These are phyloP conservation scores for Acanthamoeba castellanii DNA, from an alignment of 208 protist species.

Conservation along the genomic window DNA sequence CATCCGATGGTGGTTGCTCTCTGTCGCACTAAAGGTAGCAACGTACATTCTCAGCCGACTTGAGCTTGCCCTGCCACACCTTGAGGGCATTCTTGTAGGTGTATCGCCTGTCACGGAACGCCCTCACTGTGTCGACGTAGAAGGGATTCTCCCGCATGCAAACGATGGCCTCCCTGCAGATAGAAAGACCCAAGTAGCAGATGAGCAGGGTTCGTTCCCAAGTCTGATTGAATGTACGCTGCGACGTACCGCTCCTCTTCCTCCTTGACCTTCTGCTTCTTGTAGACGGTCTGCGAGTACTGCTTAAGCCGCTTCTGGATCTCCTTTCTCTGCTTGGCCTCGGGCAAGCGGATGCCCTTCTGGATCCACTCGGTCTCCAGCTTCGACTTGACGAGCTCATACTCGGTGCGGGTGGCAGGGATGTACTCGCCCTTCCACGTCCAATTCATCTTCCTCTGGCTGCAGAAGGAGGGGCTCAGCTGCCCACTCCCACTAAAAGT, in stretches of 20 bases:
- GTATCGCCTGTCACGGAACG: slow-evolving; percentile 99
- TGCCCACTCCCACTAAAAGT: background rate
- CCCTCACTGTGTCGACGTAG: slow-evolving; percentile 99
- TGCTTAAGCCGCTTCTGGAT: slow-evolving; percentile 96
- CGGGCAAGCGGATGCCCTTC: slow-evolving; percentile 39
- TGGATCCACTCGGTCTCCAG: slow-evolving; percentile 96
- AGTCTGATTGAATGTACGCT: background rate
- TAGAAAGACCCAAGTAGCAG: background rate
- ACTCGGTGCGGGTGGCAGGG: slow-evolving; percentile 96
- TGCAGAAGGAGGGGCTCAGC: slow-evolving; percentile 82
- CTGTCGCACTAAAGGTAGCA: background rate
- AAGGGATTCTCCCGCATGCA: slow-evolving; percentile 99
- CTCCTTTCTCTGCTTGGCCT: slow-evolving; percentile 92
- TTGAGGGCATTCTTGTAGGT: slow-evolving; percentile 98
- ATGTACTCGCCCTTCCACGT: slow-evolving; percentile 98
- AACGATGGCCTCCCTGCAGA: slow-evolving; percentile 93
- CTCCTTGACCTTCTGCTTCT: slow-evolving; percentile 95
- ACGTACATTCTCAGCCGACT: slow-evolving; percentile 87
- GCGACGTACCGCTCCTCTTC: slow-evolving; percentile 69
- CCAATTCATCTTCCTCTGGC: slow-evolving; percentile 98
- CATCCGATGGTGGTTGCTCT: background rate
- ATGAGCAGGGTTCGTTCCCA: background rate
- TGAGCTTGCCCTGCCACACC: slow-evolving; percentile 95
- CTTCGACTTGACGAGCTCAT: slow-evolving; percentile 96
- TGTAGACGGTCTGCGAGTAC: slow-evolving; percentile 97